These are phyloP conservation scores for Aureobasidium sp. DNA, from an alignment of 2,329 filamentous ascomycete species.

Conservation along the genomic window DNA sequence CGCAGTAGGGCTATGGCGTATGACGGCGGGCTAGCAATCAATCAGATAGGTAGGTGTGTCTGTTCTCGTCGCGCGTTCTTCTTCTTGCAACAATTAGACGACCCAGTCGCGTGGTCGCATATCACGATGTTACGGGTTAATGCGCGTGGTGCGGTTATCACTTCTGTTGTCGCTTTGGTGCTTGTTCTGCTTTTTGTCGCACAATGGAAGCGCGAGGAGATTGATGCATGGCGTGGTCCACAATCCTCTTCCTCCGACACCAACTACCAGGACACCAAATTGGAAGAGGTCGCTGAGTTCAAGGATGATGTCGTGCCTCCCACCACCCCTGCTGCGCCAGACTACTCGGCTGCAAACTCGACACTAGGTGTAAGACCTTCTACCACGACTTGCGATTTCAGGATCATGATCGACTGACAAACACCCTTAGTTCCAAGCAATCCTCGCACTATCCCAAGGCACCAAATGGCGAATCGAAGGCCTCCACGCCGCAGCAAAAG, in stretches of 20 bases:
- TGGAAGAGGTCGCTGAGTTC: not conserved
- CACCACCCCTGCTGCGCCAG: not conserved
- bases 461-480: slow-evolving; percentile 34
- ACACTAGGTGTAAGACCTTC: slow-evolving; percentile 8
- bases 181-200: not conserved
- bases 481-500: slow-evolving; percentile 29
- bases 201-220: slow-evolving; percentile 7
- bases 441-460: slow-evolving; percentile 29
- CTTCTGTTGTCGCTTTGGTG: not conserved
- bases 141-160: not conserved
- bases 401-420: not conserved
- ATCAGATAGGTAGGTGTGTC: not conserved
- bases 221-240: slow-evolving; percentile 2
- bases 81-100: too few relatives aligned
- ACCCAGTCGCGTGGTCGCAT: not conserved
- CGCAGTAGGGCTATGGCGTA: not conserved
- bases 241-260: not conserved
- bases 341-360: slow-evolving; percentile 11
- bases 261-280: not conserved
- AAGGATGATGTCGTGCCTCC: not conserved
- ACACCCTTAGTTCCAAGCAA: slow-evolving; percentile 15
- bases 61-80: not conserved
- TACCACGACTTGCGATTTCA: not conserved
- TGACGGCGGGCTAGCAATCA: not conserved
- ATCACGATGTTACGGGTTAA: slow-evolving; percentile 5